phyloP scores from a whole-genome alignment of 1,284 basidiomycete species.

The Dichomitus squalens region DNA sequence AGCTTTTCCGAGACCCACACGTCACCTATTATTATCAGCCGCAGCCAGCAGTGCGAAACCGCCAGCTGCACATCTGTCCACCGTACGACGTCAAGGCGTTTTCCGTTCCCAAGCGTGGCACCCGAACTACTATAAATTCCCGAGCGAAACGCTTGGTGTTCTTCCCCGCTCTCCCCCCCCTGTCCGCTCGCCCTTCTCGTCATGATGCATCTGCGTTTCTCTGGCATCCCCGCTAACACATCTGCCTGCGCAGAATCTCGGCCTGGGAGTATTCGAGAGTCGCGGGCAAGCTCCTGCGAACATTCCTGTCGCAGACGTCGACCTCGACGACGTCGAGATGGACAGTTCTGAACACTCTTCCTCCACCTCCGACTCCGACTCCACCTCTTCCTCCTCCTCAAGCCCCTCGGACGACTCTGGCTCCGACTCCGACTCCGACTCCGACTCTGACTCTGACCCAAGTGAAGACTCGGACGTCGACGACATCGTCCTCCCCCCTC shows the following conservation, averaged over 20 bases:
- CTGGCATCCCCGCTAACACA: neutral
- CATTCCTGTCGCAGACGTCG: slow-evolving; percentile 24
- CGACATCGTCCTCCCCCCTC: slow-evolving; percentile 22
- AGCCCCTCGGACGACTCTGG: slow-evolving; percentile 17
- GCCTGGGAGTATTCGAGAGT: slow-evolving; percentile 63
- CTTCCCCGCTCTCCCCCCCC: no score
- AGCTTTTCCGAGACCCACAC: neutral
- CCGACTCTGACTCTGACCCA: slow-evolving; percentile 23
- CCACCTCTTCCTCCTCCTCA: slow-evolving; percentile 17
- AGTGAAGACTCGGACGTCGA: slow-evolving; percentile 19
- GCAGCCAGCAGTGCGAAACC: neutral
- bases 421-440: slow-evolving; percentile 18
- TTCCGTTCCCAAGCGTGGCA: neutral
- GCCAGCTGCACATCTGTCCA: neutral
- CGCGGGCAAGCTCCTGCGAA: slow-evolving; percentile 27
- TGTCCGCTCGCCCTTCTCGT: neutral
- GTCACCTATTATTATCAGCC: neutral
- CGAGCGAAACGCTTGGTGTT: neutral
- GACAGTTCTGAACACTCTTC: slow-evolving; percentile 17
- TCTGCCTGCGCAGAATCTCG: slow-evolving; percentile 50
- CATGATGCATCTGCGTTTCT: no score
- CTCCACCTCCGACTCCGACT: slow-evolving; percentile 21
- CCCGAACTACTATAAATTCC: neutral
- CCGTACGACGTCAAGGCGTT: neutral
- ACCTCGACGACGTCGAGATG: slow-evolving; percentile 16